Percentiles rank a stretch among this genome's conserved stretches.
Conservation (phyloP, 2,329 filamentous ascomycete genomes). For the Neonectria faginata region DNA sequence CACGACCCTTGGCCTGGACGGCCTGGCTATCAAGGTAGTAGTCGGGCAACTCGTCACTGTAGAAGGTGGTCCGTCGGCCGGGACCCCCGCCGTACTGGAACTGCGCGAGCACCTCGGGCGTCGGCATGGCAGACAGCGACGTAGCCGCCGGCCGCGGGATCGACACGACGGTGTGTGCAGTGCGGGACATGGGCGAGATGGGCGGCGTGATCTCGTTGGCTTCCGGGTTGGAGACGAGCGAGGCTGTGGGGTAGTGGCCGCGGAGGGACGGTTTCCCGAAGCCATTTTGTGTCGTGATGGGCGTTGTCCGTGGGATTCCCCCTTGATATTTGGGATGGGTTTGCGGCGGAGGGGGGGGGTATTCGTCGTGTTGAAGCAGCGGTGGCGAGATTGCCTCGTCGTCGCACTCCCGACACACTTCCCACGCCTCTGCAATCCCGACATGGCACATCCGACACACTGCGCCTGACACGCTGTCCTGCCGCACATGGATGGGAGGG, state of each 20-base stretch:
- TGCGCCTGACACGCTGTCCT: conserved; percentile 39
- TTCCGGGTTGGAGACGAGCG: conserved; percentile 35
- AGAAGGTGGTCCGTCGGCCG: conserved; percentile 30
- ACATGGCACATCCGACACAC: conserved; percentile 40
- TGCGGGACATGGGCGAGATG: conserved; percentile 25
- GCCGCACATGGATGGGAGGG: conserved; percentile 37
- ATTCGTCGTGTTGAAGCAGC: conserved; percentile 18
- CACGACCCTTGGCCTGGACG: conserved; percentile 11
- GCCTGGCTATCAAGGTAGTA: conserved; percentile 46
- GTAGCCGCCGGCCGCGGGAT: conserved; percentile 29
- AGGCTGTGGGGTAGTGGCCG: conserved; percentile 26
- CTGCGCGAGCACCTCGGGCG: conserved; percentile 38
- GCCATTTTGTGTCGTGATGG: conserved; percentile 29
- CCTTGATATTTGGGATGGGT: conserved; percentile 9
- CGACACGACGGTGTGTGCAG: conserved; percentile 18
- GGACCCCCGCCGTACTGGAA: conserved; percentile 33
- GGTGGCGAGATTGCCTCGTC: conserved; percentile 37
- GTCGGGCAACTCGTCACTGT: conserved; percentile 47
- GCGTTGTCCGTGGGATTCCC: conserved; percentile 36
- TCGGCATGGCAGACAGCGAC: conserved; percentile 38
- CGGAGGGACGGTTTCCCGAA: conserved; percentile 20
- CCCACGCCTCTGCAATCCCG: conserved; percentile 40
- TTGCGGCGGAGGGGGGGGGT: conserved; percentile 14
- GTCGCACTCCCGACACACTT: conserved; percentile 40
- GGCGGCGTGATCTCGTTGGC: conserved; percentile 30